Base-by-base conservation (phyloP, 106 monocot species). In the Allium sativum region DNA sequence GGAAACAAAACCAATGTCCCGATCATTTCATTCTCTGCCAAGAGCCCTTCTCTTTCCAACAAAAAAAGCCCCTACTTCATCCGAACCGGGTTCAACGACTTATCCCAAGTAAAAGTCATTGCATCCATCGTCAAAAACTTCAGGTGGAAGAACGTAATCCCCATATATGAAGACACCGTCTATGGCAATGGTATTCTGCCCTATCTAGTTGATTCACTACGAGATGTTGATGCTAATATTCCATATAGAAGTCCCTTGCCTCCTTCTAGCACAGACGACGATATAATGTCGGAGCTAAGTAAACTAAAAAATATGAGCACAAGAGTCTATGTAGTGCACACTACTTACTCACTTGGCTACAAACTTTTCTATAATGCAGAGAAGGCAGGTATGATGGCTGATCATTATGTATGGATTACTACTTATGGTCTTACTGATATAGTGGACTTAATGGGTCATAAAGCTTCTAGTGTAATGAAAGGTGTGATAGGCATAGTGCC, bases 241-340 rank as follows among this genome's bases (percentile, higher is more conserved):
- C 73, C 89, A 7, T 73, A 83, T 21, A 66, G 76, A 21, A 69
- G 73, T 66, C 65, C 59, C 21, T 69, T 89, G 31, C 73, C 69
- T 40, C 56, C 71, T 12, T 22, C 52, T 11, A 85, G 89, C 20
- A 72, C 65, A 21, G 61, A 72, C 7, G 55, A 68, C 10, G 22
- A 74, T 46, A 81, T 92, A 13, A 9, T 45, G 5, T 12, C 45
- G 21, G 66, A 76, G 56, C 79, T 92, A 9, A 5, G 10, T 0
- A 73, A 77, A 40, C 17, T 92, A 18, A 81, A 81, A 53, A 15
- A 44, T 2, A 77, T 67, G 60, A 70, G 59, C 19, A 77, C 92
- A 13, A 70, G 92, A 48, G 88, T 93, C 0, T 94, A 89, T 48
- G 56, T 86, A 0, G 83, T 86, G n/a, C 89, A 89, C 52, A 74